Evolutionary conservation across 306 rosid genomes (phyloP), one percentile per base, ranked within the genome.

Genomic region (Cucurbita ficifolia): DNA sequence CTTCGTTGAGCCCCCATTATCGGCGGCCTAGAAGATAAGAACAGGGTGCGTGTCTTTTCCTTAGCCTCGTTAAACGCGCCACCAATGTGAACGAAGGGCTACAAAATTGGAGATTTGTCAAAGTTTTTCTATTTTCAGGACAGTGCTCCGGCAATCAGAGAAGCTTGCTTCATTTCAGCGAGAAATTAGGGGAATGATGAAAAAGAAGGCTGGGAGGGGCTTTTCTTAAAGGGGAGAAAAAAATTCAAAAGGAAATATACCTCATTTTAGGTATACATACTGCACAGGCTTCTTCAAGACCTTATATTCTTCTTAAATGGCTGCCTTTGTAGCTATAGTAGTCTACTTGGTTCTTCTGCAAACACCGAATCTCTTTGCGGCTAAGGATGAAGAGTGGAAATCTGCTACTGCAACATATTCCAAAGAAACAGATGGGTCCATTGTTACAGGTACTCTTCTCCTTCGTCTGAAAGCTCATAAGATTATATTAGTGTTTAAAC

Each of bases 391-490:
- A 60, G 88, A 81, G 61, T 94, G 99, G 99, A 89, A 77, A 85
- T 83, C 89, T 76, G 99, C 90, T 50, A 84, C 97, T 75, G 97
- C 99, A 69, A 94, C 99, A 3, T 91, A 84, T 73, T 62, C 92
- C 80, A 87, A 83, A 22, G 96, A 94, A 80, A 78, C 78, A 67
- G 88, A 91, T 71, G 95, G 92, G 24, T 89, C 97, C 3, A 92
- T 94, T 53, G 65, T 89, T 72, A 85, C 85, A 16, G 97, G 99
- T 90, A 81, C 70, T 77, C 75, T 75, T 56, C 77, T 75, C 53
- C 78, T 74, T 67, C 77, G 74, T 49, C 33, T 29, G 33, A 29
- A 29, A 29, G 33, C 33, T 48, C 73, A n/a, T 24, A 0, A 29
- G 29, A 4, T 21, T 48, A 29, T 16, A 68, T 8, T 14, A 4